Base-by-base conservation (phyloP, 176 grass and related monocot species). In the Tillandsia leiboldiana region DNA sequence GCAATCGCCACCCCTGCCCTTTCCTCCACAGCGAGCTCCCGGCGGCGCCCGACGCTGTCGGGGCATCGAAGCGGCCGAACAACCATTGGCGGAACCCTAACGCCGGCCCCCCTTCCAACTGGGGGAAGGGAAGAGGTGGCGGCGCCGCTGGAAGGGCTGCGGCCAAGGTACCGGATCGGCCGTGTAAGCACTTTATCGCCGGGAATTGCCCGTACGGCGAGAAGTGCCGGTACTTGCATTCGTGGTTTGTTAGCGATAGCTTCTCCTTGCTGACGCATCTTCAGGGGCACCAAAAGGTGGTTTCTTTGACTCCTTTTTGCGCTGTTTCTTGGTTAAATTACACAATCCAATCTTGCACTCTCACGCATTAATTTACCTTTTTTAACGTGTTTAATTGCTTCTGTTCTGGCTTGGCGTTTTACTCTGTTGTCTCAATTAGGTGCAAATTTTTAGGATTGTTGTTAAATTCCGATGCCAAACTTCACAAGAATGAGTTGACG, bases 11-110 rank as follows among this genome's bases (percentile, higher is more conserved):
- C 82, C 90, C 87, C 11, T 99, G 95, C 82, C 77, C 87, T 42
- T 99, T 71, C 78, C 90, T 99, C 51, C 95, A 99, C 26, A 94
- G 95, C 80, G 90, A 99, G 76, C 81, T 82, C 12, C 77, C 75
- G 4, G 48, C 51, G 13, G 9, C 57, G 10, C 63, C 67, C 17
- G 51, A 20, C 12, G 26, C 83, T 11, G 76, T 83, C 11, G 84
- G 17, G 50, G 64, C 83, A 8, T 66, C 84, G 71, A 87, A 70
- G 76, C 78, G 85, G 50, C 28, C 75, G 13, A 84, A 86, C 81
- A 17, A 26, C 66, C 48, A 29, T 6, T 99, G 90, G 89, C 80
- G 74, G 20, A 94, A 94, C 71, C 87, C 95, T 70, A 84, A 49
- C 73, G 63, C 70, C 54, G 73, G 78, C 1, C 68, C 78, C 20